Conservation (phyloP, 306 rosid species). For the Prinsepia uniflora region DNA sequence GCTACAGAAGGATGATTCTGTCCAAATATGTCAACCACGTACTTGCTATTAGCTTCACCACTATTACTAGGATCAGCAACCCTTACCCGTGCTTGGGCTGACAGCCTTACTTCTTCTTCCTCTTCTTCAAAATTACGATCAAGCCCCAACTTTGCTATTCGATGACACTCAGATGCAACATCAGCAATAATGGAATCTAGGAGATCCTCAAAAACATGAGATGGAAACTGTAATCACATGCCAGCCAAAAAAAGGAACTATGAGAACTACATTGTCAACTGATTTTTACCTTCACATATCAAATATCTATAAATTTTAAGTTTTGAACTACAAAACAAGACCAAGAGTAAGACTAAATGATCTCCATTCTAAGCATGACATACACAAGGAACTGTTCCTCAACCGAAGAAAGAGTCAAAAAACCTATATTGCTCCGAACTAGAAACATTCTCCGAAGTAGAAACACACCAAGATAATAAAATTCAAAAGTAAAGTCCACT, state of each 20-base stretch:
- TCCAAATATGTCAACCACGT: slow-evolving; percentile 89
- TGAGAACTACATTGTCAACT: neutral
- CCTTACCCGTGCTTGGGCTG: slow-evolving; percentile 82
- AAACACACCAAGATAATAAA: neutral
- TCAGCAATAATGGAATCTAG: slow-evolving; percentile 89
- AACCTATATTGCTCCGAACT: neutral
- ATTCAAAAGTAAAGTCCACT: neutral
- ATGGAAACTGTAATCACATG: slow-evolving; percentile 63
- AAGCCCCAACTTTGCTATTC: slow-evolving; percentile 85
- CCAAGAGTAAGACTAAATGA: neutral
- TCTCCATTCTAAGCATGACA: neutral
- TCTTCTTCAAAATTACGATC: slow-evolving; percentile 90
- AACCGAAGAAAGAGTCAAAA: neutral
- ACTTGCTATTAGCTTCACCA: slow-evolving; percentile 73
- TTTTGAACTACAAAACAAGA: neutral
- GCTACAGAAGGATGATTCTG: slow-evolving; percentile 92
- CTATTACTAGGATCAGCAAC: slow-evolving; percentile 83
- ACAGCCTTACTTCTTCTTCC: slow-evolving; percentile 89
- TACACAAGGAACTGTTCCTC: neutral
- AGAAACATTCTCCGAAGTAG: neutral
- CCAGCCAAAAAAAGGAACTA: slow-evolving; percentile 22
- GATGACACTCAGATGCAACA: slow-evolving; percentile 94
- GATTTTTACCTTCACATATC: neutral
- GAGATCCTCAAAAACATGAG: slow-evolving; percentile 69
- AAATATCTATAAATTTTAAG: neutral